Base-by-base conservation (phyloP, 768 basidiomycete genomes). In the Kwoniella dendrophila region DNA sequence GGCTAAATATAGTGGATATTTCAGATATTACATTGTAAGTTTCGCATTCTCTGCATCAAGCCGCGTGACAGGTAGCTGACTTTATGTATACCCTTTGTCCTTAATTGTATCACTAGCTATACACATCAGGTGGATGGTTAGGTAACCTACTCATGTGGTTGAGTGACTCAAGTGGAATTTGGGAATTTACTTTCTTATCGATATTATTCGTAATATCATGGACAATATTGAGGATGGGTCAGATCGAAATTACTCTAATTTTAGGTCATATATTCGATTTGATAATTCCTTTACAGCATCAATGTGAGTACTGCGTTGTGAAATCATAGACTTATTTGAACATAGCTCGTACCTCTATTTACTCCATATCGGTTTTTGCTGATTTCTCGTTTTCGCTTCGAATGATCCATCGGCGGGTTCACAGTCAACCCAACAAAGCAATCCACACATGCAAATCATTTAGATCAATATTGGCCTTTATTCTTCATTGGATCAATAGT, bases 401-500 rank as follows among this genome's bases (percentile, higher is more conserved):
- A 5, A 43, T 14, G 16, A 36, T n/a, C n/a, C n/a, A n/a, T n/a
- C n/a, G n/a, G n/a, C 34, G 16, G 22, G 16, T 49, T 26, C 26
- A 18, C n/a, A 53, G 60, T 55, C 34, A 34, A 64, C 22, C 45
- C 61, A 5, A 16, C 27, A 2, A 47, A 57, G 47, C 38, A 57
- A 18, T 22, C 14, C 16, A 41, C 45, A 3, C 64, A 66, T 32
- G 26, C 12, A 0, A 20, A 60, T 18, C 72, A 74, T 45, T 62
- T 71, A 7, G 58, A 63, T n/a, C 54, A 52, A n/a, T 74, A 74
- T 45, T 71, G 69, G 72, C 67, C 62, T 10, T 22, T 74, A 22
- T 66, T 64, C 43, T 41, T 59, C 20, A 34, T 71, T 36, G 69
- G 56, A 0, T 51, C 56, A 6, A 51, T 47, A 11, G 34, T 71